Conservation (phyloP, 176 grass and related monocot genomes). For the Themeda triandra region DNA sequence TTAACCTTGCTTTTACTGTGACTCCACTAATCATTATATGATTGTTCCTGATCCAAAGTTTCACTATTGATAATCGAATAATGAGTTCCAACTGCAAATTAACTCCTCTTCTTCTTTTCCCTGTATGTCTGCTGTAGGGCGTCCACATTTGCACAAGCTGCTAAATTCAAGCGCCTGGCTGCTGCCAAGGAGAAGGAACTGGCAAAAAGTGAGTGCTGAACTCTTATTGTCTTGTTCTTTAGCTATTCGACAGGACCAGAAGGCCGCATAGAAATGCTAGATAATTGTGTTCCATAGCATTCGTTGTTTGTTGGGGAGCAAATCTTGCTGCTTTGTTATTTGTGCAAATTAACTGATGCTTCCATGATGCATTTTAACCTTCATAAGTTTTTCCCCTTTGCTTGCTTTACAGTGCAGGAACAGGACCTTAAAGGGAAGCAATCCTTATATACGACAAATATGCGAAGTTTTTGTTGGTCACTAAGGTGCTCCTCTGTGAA, state of each 20-base stretch:
- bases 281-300: not conserved
- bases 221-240: not conserved
- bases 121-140: slow-evolving; percentile 49
- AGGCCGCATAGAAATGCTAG: not conserved
- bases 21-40: not conserved
- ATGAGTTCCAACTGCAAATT: not conserved
- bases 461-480: slow-evolving; percentile 41
- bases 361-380: not conserved
- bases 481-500: slow-evolving; percentile 55
- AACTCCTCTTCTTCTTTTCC: not conserved
- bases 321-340: not conserved
- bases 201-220: slow-evolving; percentile 47
- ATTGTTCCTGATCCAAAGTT: not conserved
- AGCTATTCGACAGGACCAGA: not conserved
- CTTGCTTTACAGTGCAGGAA: slow-evolving; percentile 67
- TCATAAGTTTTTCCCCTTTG: not conserved
- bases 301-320: not conserved
- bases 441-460: slow-evolving; percentile 52
- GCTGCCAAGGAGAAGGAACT: slow-evolving; percentile 83
- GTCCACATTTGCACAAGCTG: slow-evolving; percentile 94
- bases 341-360: not conserved
- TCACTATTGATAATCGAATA: not conserved
- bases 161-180: slow-evolving; percentile 80
- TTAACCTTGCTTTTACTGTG: not conserved
- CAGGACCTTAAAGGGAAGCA: slow-evolving; percentile 61